phyloP scores from a whole-genome alignment of 768 basidiomycete species.

The Termitomyces sp. region DNA sequence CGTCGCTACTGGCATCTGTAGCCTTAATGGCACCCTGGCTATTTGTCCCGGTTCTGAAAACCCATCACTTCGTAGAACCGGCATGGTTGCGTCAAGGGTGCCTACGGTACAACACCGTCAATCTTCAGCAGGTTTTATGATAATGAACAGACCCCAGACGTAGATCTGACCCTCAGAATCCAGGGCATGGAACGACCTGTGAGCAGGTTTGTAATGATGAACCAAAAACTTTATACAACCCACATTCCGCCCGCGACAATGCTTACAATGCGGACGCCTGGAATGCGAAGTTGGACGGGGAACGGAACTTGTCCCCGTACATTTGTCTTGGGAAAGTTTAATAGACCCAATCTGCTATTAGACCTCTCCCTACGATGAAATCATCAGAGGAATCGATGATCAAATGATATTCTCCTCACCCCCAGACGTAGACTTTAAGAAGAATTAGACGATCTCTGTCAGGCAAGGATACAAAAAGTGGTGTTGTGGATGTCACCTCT shows the following conservation, averaged over 20 bases:
- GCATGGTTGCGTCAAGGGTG: constrained; percentile 44
- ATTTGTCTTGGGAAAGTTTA: constrained; percentile 25
- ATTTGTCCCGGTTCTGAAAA: constrained; percentile 48
- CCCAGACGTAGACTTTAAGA: constrained; percentile 43
- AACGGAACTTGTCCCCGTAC: constrained; percentile 42
- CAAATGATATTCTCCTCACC: constrained; percentile 23
- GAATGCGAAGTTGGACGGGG: constrained; percentile 58
- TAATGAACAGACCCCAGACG: constrained; percentile 64
- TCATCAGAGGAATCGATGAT: not conserved
- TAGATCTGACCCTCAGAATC: constrained; percentile 68
- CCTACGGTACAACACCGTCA: constrained; percentile 34
- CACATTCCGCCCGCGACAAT: constrained; percentile 82
- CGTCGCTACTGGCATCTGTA: constrained; percentile 53
- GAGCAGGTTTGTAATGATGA: not conserved
- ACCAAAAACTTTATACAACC: constrained; percentile 17
- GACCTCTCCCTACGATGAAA: constrained; percentile 41
- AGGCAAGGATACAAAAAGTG: not conserved
- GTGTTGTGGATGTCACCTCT: constrained; percentile 47
- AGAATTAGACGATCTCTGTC: not conserved
- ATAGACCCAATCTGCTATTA: constrained; percentile 60
- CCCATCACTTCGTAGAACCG: constrained; percentile 41
- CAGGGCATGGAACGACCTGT: constrained; percentile 83
- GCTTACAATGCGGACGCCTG: constrained; percentile 58
- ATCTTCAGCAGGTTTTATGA: not conserved
- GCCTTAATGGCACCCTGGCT: constrained; percentile 47